Conservation (phyloP, 208 protist species). For the Trypanosoma melophagium region DNA sequence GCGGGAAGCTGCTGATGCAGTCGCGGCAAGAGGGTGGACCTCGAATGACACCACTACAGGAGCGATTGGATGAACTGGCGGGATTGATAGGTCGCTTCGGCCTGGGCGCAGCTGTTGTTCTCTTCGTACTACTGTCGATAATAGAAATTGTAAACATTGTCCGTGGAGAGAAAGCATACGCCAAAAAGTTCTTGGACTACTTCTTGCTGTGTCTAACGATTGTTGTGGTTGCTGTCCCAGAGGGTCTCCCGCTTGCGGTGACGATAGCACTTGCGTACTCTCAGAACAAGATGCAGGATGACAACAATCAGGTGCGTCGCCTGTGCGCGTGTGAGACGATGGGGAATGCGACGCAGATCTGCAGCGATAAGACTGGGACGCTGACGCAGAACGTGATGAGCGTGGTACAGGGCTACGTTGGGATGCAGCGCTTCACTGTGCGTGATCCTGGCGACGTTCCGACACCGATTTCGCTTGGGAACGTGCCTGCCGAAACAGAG, state of each 20-base stretch:
- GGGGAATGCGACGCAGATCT: constrained; percentile 96
- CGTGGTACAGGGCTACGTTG: constrained; percentile 88
- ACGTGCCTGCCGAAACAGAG: constrained; percentile 12
- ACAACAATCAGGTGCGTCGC: constrained; percentile 98
- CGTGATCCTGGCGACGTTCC: constrained; percentile 55
- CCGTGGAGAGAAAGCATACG: constrained; percentile 22
- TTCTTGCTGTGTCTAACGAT: constrained; percentile 94
- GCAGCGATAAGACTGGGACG: constrained; percentile 99
- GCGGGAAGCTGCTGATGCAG: constrained; percentile 88
- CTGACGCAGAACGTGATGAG: constrained; percentile 98
- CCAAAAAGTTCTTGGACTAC: constrained; percentile 70
- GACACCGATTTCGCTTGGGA: constrained; percentile 31
- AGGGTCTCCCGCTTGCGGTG: constrained; percentile 96
- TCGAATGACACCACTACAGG: constrained; percentile 92
- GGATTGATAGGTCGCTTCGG: constrained; percentile 90
- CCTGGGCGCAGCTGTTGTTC: constrained; percentile 63
- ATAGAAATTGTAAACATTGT: constrained; percentile 51
- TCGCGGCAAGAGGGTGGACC: constrained; percentile 41
- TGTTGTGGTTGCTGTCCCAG: constrained; percentile 97
- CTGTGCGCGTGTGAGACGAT: constrained; percentile 98
- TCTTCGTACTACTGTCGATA: constrained; percentile 55
- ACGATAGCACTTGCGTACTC: constrained; percentile 98
- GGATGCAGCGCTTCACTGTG: constrained; percentile 52
- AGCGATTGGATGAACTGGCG: constrained; percentile 89
- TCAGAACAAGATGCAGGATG: constrained; percentile 98